phyloP scores from a whole-genome alignment of 352 stramenopile genomes.

The Halophytophthora batemanensis region DNA sequence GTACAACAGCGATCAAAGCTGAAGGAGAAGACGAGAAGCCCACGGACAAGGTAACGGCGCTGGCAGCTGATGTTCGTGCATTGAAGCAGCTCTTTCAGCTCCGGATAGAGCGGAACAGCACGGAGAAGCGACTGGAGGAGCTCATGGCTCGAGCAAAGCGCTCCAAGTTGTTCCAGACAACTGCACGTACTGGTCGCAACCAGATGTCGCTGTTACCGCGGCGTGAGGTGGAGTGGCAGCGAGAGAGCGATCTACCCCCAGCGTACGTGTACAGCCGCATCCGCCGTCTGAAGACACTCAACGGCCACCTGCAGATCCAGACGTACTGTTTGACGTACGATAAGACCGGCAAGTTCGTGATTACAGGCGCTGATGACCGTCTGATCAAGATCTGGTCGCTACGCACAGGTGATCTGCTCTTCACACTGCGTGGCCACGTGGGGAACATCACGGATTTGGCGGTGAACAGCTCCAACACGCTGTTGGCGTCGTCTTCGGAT shows the following conservation, averaged over 20 bases:
- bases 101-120: conserved; percentile 32
- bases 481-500: conserved; percentile 84
- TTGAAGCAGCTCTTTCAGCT: conserved; percentile 74
- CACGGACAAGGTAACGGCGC: conserved; percentile 35
- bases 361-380: conserved; percentile 97
- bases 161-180: conserved; percentile 46
- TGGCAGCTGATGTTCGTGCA: conserved; percentile 72
- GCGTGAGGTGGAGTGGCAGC: conserved; percentile 41
- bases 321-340: conserved; percentile 97
- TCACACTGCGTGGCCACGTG: conserved; percentile 82
- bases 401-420: conserved; percentile 72
- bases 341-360: conserved; percentile 92
- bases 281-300: conserved; percentile 84
- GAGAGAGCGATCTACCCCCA: conserved; percentile 34
- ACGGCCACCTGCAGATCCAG: conserved; percentile 92
- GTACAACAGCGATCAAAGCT: conserved; percentile 2
- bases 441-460: conserved; percentile 90
- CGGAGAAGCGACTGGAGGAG: conserved; percentile 30
- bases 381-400: conserved; percentile 97
- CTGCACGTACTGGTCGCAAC: conserved; percentile 49
- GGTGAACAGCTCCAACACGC: conserved; percentile 78
- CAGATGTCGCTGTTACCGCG: conserved; percentile 49
- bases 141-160: conserved; percentile 39
- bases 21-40: not conserved
- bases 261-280: conserved; percentile 77